Evolutionary conservation across 371 early-diverging fungal genomes (phyloP).

Genomic region (Rhizopus arrhizus): DNA sequence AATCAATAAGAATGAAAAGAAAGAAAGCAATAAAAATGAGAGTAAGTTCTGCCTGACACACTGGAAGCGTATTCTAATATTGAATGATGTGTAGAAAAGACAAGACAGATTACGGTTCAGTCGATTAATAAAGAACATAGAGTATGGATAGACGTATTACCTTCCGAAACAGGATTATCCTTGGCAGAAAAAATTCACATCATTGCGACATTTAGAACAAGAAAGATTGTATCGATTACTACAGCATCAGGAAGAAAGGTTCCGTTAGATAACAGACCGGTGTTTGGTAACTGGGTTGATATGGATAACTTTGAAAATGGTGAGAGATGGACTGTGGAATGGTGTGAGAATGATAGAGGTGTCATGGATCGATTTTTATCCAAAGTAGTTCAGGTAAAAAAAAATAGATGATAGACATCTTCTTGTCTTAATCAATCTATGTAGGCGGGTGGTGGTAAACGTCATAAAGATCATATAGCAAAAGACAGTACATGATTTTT

Average conservation of each 20-base stretch:
- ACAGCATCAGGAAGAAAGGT: constrained; percentile 43
- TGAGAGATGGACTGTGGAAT: constrained; percentile 48
- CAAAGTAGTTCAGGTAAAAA: constrained; percentile 43
- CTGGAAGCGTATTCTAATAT: background rate
- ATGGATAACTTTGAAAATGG: constrained; percentile 47
- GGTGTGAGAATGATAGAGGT: constrained; percentile 44
- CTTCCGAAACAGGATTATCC: constrained; percentile 49
- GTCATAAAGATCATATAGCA: constrained; percentile 11
- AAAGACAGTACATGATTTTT: background rate
- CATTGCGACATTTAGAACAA: constrained; percentile 53
- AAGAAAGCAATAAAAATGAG: background rate
- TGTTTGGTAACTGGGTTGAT: constrained; percentile 49
- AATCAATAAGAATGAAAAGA: constrained; percentile 9
- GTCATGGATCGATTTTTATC: constrained; percentile 39
- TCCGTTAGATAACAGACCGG: constrained; percentile 38
- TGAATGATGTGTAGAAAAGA: constrained; percentile 19
- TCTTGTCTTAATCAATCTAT: background rate
- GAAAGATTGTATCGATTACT: constrained; percentile 46
- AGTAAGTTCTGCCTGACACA: background rate
- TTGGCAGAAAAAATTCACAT: constrained; percentile 50
- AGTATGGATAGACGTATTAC: constrained; percentile 52
- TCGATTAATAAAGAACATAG: constrained; percentile 50
- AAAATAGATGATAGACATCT: background rate
- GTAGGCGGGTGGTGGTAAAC: constrained; percentile 19
- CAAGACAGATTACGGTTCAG: constrained; percentile 51